phyloP scores from a whole-genome alignment of 2,329 filamentous ascomycete genomes.

The Aspergillus texensis region DNA sequence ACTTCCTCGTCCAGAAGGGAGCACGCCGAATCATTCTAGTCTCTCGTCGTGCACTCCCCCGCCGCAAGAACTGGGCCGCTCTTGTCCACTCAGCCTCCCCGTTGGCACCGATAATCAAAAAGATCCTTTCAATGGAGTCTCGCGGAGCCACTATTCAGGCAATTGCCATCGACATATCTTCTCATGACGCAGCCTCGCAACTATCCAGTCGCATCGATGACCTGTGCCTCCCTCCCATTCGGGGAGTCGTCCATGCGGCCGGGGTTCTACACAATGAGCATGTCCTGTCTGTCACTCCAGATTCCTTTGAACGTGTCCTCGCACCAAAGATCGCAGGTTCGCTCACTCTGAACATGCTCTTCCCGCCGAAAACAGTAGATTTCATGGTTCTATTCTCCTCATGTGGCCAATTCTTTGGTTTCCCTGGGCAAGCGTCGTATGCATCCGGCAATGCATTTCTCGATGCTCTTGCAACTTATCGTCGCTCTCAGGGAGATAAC shows the following conservation, averaged over 20 bases:
- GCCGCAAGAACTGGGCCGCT: conserved; percentile 31
- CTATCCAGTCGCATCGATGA: not conserved
- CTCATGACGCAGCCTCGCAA: not conserved
- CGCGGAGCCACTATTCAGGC: not conserved
- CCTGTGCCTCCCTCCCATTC: conserved; percentile 8
- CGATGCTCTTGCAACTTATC: conserved; percentile 10
- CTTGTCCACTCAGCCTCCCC: not conserved
- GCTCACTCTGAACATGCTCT: conserved; percentile 2
- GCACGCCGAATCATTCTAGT: conserved; percentile 46
- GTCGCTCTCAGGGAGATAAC: conserved; percentile 7
- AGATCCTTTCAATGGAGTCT: conserved; percentile 3
- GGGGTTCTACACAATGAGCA: conserved; percentile 7
- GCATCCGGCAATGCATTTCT: conserved; percentile 10
- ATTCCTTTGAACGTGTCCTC: conserved; percentile 6
- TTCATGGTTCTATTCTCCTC: conserved; percentile 14
- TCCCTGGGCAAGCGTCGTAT: conserved; percentile 11
- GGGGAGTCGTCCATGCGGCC: conserved; percentile 13
- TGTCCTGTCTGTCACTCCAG: not conserved
- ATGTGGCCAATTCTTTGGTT: conserved; percentile 13
- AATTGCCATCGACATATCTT: not conserved
- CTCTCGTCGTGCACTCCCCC: conserved; percentile 42
- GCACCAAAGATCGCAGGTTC: conserved; percentile 9
- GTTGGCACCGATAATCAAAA: not conserved
- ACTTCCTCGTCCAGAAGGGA: conserved; percentile 44
- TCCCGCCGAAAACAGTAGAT: conserved; percentile 9